A percentile compares a stretch with the other conserved stretches of the same genome.
These are phyloP conservation scores for Fusarium nodosum DNA, from an alignment of 2,329 filamentous ascomycete genomes.

Conservation along the genomic window DNA sequence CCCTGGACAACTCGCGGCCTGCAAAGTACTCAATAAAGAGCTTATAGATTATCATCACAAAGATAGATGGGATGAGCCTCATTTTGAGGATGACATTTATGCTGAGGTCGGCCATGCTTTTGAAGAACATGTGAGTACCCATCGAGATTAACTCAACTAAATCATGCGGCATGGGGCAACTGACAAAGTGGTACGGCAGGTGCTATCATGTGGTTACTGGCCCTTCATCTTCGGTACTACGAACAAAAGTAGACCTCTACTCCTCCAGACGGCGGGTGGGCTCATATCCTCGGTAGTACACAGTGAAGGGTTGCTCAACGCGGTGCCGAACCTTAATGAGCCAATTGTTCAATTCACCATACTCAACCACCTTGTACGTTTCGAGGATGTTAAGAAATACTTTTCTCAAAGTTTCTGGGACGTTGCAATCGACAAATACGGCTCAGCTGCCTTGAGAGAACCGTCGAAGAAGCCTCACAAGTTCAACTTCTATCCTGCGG, in stretches of 20 bases:
- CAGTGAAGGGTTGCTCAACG: slow-evolving; percentile 4
- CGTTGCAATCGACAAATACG: slow-evolving; percentile 44
- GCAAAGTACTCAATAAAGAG: slow-evolving; percentile 14
- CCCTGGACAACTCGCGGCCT: slow-evolving; percentile 18
- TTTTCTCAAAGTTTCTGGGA: slow-evolving; percentile 50
- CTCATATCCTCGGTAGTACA: slow-evolving; percentile 10
- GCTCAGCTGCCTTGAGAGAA: slow-evolving; percentile 42
- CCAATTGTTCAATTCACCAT: slow-evolving; percentile 10
- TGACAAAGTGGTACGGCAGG: slow-evolving; percentile 29
- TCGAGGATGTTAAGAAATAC: slow-evolving; percentile 30
- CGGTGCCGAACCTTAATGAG: neutral
- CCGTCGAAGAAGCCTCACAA: slow-evolving; percentile 38
- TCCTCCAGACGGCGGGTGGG: slow-evolving; percentile 35
- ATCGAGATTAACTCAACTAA: neutral
- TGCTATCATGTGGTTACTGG: slow-evolving; percentile 45
- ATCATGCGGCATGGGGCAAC: neutral
- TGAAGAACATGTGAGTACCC: slow-evolving; percentile 36
- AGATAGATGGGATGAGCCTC: slow-evolving; percentile 33
- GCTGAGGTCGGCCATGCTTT: slow-evolving; percentile 47
- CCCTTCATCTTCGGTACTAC: slow-evolving; percentile 13
- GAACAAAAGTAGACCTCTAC: slow-evolving; percentile 2
- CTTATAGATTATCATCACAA: neutral
- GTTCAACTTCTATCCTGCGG: slow-evolving; percentile 32
- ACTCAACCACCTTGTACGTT: slow-evolving; percentile 30
- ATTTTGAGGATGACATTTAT: slow-evolving; percentile 45